Evolutionary conservation across 257 asterid genomes (phyloP), one percentile per base, ranked within the genome.

Genomic region (Petunia axillaris): DNA sequence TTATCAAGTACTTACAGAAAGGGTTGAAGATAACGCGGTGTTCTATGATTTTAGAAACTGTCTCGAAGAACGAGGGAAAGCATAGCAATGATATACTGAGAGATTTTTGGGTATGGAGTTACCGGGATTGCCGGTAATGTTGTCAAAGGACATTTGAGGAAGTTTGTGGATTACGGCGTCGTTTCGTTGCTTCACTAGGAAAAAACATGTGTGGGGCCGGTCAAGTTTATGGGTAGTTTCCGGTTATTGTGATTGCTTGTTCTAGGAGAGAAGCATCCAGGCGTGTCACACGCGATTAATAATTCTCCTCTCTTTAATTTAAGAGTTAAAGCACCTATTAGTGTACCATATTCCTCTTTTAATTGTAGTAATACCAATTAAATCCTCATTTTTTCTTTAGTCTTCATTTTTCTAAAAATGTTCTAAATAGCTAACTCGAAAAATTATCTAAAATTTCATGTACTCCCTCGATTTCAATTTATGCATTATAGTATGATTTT

Each of bases 91-190:
- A 39, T 41, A 77, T 59, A 77, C 46, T 13, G 53, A 37, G 35
- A 44, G 53, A 46, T 14, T 15, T 41, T 60, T 77, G 58, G 15
- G 58, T 7, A 35, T 16, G 43, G 50, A 60, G 81, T 36, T 41
- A 77, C 81, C 73, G 73, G 81, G 43, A 46, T 59, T 39, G 70
- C 81, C 81, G 73, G 81, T 77, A 2, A 36, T 8, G 16, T 58
- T 25, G 57, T 41, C 39, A 6, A 46, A 3, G 10, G 43, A 14
- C 35, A 74, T 8, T 37, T 59, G 39, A 9, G 54, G 44, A 44
- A 54, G 2, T 75, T 52, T 53, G 37, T 8, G 0, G 2, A 13
- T 2, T 2, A 44, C 76, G 41, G 1, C 8, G 58, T 0, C 76
- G 76, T 70, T 70, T 70, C 7, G 40, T 0, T 4, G 58, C 16